Percentiles rank a stretch among this genome's conserved stretches.
Evolutionary conservation across 371 early-diverging fungal species (phyloP).

Genomic region (Mortierella sp.): DNA sequence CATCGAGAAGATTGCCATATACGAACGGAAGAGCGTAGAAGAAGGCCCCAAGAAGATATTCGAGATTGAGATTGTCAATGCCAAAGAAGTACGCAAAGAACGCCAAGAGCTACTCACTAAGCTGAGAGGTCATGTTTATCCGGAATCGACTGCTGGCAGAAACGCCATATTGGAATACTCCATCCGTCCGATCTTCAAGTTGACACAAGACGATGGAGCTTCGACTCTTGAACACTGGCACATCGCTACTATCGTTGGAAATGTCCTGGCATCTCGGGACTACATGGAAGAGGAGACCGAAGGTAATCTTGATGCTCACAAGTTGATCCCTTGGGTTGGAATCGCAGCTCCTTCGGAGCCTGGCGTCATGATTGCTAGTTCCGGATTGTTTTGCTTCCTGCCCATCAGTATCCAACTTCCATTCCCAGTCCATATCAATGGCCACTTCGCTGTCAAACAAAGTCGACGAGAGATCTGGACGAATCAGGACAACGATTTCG

Average conservation of each 20-base stretch:
- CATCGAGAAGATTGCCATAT: constrained; percentile 51
- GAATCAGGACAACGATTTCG: constrained; percentile 37
- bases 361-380: constrained; percentile 1
- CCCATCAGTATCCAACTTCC: constrained; percentile 53
- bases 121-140: constrained; percentile 15
- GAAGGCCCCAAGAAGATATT: constrained; percentile 27
- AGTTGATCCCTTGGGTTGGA: constrained; percentile 57
- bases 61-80: constrained; percentile 43
- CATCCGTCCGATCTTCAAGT: constrained; percentile 16
- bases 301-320: constrained; percentile 25
- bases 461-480: constrained; percentile 44
- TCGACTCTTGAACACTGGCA: constrained; percentile 26
- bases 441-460: constrained; percentile 56
- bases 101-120: constrained; percentile 16
- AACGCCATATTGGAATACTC: constrained; percentile 24
- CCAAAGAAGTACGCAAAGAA: constrained; percentile 16
- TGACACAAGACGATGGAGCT: constrained; percentile 22
- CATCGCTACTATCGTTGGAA: constrained; percentile 38
- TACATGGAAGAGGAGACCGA: constrained; percentile 20
- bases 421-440: constrained; percentile 55
- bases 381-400: constrained; percentile 55
- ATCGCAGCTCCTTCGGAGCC: constrained; percentile 36
- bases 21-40: constrained; percentile 33
- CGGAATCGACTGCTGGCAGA: neutral
- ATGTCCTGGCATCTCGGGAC: constrained; percentile 17